phyloP scores from a whole-genome alignment of 1,284 basidiomycete species.

The Moesziomyces globuligerus region DNA sequence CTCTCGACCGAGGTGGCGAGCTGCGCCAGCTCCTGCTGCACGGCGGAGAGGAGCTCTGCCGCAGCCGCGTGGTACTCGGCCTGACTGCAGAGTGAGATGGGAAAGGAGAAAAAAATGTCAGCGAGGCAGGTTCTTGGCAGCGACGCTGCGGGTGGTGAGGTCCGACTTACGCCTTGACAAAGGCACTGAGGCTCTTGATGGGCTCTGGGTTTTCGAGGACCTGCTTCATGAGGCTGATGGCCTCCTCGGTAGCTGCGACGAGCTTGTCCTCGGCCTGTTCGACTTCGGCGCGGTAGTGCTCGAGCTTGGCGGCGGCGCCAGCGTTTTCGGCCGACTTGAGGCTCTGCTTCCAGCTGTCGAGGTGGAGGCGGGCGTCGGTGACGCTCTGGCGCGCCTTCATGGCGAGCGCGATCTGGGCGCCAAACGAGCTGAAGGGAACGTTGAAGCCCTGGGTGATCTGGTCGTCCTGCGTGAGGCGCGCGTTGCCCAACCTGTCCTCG shows the following conservation, averaged over 20 bases:
- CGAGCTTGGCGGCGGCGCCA: constrained; percentile 53
- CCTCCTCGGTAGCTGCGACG: constrained; percentile 96
- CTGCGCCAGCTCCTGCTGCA: constrained; percentile 90
- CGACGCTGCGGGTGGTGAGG: neutral
- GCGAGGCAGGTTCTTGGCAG: neutral
- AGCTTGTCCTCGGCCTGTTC: constrained; percentile 71
- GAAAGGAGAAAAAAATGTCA: constrained; percentile 3
- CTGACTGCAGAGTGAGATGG: constrained; percentile 68
- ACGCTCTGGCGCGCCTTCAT: constrained; percentile 64
- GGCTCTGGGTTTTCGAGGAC: constrained; percentile 98
- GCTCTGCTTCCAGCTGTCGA: constrained; percentile 63
- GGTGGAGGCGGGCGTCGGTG: constrained; percentile 62
- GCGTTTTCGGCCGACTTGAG: constrained; percentile 59
- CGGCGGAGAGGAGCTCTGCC: constrained; percentile 74
- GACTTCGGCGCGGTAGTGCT: constrained; percentile 57
- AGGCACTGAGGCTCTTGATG: constrained; percentile 88
- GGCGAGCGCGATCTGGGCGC: constrained; percentile 63
- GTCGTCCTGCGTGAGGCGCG: constrained; percentile 83
- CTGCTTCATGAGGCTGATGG: constrained; percentile 96
- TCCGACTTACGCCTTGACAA: constrained; percentile 87
- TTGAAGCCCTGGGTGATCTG: constrained; percentile 80
- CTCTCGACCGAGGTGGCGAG: constrained; percentile 87
- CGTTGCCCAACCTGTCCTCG: constrained; percentile 87
- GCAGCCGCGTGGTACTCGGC: constrained; percentile 84
- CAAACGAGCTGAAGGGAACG: constrained; percentile 77